phyloP scores from a whole-genome alignment of 805 yeast species.

The Nakazawaea anatomiae region DNA sequence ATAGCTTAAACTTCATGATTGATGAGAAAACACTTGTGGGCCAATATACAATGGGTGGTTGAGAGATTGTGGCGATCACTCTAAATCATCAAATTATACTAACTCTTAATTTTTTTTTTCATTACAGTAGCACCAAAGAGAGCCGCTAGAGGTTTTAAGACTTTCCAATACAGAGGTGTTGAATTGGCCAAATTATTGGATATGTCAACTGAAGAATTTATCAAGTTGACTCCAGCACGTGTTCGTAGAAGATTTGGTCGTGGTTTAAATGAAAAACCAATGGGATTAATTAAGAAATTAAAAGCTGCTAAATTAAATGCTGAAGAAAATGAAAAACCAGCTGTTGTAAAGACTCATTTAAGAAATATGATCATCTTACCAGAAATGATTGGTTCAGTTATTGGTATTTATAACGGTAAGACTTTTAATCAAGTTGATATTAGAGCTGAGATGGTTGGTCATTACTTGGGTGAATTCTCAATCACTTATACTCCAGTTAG shows the following conservation, averaged over 20 bases:
- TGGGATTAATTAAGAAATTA: slow-evolving; percentile 94
- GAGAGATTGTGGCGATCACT: no score
- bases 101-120: slow-evolving; percentile 6
- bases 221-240: slow-evolving; percentile 95
- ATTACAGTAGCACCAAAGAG: slow-evolving; percentile 51
- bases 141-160: slow-evolving; percentile 83
- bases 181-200: slow-evolving; percentile 91
- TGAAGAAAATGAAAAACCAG: slow-evolving; percentile 93
- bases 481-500: slow-evolving; percentile 99
- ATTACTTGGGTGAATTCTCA: slow-evolving; percentile 99
- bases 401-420: slow-evolving; percentile 99
- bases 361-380: slow-evolving; percentile 99
- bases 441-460: slow-evolving; percentile 99
- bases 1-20: no score
- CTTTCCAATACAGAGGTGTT: slow-evolving; percentile 99
- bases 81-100: no score
- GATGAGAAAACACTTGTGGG: no score
- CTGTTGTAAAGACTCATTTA: slow-evolving; percentile 96
- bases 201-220: slow-evolving; percentile 93
- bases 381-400: slow-evolving; percentile 99
- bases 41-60: no score
- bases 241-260: slow-evolving; percentile 99
- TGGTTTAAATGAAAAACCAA: slow-evolving; percentile 93
- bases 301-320: slow-evolving; percentile 94
- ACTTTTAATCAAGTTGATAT: slow-evolving; percentile 98